These are phyloP conservation scores for Podospora pseudoanserina DNA, from an alignment of 495 filamentous ascomycete genomes.

Conservation along the genomic window DNA sequence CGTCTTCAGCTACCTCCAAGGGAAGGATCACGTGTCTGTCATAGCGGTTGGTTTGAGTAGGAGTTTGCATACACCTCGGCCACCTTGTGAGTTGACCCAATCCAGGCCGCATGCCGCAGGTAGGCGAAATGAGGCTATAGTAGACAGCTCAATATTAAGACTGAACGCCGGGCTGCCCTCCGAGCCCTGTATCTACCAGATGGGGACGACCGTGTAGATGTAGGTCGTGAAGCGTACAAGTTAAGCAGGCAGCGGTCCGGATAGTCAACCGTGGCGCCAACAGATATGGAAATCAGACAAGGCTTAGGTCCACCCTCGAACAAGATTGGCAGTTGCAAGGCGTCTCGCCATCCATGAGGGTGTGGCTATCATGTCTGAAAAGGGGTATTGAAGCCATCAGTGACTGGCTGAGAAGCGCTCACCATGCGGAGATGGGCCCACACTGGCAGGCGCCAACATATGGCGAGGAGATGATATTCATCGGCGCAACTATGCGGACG, in stretches of 20 bases:
- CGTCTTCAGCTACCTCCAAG: not conserved
- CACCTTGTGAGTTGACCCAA: not conserved
- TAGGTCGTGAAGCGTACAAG: not conserved
- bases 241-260: not conserved
- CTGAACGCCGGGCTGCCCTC: not conserved
- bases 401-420: not conserved
- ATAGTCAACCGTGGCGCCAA: not conserved
- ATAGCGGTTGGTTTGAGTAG: not conserved
- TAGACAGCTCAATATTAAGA: slow-evolving; percentile 4
- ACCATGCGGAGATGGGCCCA: not conserved
- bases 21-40: not conserved
- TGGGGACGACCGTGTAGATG: not conserved
- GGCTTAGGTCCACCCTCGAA: not conserved
- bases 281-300: not conserved
- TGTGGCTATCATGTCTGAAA: not conserved
- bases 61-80: not conserved
- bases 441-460: not conserved
- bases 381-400: not conserved
- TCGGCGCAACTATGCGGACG: not conserved
- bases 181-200: not conserved
- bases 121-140: slow-evolving; percentile 25
- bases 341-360: not conserved
- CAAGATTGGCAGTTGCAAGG: not conserved
- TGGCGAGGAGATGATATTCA: not conserved
- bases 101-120: not conserved